A percentile compares a stretch with the other conserved stretches of the same genome.
These are phyloP conservation scores for Colletotrichum tropicale DNA, from an alignment of 2,329 filamentous ascomycete species.

Conservation along the genomic window DNA sequence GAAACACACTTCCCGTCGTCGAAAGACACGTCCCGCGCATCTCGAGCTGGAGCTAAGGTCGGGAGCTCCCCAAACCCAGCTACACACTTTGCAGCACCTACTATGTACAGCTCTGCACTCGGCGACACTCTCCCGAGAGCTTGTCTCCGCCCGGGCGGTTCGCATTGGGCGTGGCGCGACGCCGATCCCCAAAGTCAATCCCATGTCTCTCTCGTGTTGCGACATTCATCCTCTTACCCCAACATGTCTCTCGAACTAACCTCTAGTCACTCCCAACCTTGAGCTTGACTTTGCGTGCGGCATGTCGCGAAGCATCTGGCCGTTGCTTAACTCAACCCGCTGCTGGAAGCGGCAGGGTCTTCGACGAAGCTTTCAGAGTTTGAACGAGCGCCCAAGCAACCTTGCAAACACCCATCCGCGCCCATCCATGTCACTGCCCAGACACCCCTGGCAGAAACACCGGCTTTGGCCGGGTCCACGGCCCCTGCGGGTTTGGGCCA, in stretches of 20 bases:
- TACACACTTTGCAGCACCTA: background rate
- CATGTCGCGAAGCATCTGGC: background rate
- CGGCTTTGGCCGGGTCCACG: slow-evolving; percentile 3
- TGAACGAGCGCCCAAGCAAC: background rate
- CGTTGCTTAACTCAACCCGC: background rate
- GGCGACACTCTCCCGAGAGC: background rate
- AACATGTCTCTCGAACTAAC: background rate
- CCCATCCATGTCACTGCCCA: background rate
- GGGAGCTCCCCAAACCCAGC: background rate
- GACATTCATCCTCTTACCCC: background rate
- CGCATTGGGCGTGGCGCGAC: background rate
- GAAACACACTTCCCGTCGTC: background rate
- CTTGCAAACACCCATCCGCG: background rate
- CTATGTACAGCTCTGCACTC: background rate
- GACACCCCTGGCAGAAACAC: slow-evolving; percentile 1
- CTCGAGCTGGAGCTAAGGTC: background rate
- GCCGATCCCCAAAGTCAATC: background rate
- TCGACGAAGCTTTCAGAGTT: background rate
- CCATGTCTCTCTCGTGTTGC: background rate
- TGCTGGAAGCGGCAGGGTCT: background rate
- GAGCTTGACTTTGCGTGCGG: background rate
- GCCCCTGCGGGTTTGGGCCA: background rate
- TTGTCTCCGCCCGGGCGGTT: background rate
- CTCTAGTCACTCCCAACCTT: background rate
- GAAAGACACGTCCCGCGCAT: background rate